phyloP scores from a whole-genome alignment of 2,329 filamentous ascomycete species.

The Fusarium secorum region DNA sequence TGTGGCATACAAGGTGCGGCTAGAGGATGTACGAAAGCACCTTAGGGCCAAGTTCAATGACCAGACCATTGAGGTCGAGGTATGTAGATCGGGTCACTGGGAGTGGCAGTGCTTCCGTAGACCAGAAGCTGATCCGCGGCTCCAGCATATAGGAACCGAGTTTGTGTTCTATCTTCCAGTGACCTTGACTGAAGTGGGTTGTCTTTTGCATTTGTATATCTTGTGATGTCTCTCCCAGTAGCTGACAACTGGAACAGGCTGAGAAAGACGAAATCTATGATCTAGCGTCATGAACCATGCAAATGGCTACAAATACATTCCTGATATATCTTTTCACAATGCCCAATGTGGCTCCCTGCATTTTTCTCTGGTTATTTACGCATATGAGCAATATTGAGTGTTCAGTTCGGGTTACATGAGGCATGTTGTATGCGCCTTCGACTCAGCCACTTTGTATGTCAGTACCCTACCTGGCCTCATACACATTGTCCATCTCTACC shows the following conservation, averaged over 20 bases:
- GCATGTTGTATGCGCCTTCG: background rate
- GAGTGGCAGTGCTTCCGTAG: background rate
- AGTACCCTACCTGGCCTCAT: background rate
- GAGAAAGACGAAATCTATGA: conserved; percentile 1
- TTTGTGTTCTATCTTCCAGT: conserved; percentile 1
- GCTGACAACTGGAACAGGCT: background rate
- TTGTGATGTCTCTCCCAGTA: background rate
- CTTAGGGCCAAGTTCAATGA: conserved; percentile 8
- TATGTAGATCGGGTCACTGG: background rate
- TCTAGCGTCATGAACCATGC: background rate
- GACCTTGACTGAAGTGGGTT: background rate
- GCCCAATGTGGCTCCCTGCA: background rate
- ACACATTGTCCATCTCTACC: background rate
- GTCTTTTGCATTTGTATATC: background rate
- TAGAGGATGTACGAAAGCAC: background rate
- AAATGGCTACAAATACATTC: background rate
- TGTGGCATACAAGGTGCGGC: conserved; percentile 8
- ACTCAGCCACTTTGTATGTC: background rate
- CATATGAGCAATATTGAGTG: background rate
- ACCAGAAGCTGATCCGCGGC: background rate
- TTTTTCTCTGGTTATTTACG: background rate
- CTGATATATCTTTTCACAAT: background rate
- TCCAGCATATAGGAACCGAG: background rate
- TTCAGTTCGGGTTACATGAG: background rate
- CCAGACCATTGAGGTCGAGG: conserved; percentile 4